Evolutionary conservation across 2,329 filamentous ascomycete genomes (phyloP).

Genomic region (Macroventuria anomochaeta): DNA sequence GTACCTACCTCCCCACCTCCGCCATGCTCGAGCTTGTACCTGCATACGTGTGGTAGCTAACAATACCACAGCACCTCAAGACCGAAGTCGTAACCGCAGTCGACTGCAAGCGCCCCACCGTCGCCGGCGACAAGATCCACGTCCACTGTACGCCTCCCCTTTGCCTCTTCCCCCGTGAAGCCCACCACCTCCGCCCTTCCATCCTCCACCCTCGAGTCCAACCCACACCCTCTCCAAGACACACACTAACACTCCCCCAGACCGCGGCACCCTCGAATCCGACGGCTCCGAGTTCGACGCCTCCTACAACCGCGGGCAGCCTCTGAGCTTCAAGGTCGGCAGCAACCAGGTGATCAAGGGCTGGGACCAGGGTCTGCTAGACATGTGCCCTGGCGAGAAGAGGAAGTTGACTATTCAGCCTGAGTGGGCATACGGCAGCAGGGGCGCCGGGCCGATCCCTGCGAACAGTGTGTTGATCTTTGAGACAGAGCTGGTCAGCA

Average conservation of each 20-base stretch:
- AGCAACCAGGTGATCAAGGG: constrained; percentile 91
- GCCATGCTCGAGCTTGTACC: background rate
- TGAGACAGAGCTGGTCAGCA: constrained; percentile 86
- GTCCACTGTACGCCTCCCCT: constrained; percentile 65
- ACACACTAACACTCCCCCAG: constrained; percentile 49
- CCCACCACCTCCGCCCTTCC: background rate
- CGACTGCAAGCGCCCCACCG: constrained; percentile 78
- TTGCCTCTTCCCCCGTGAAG: background rate
- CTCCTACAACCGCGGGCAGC: constrained; percentile 76
- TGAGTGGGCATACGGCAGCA: constrained; percentile 80
- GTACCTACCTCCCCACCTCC: constrained; percentile 13
- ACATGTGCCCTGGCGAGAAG: constrained; percentile 98
- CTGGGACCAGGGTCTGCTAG: constrained; percentile 89
- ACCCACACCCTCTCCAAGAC: background rate
- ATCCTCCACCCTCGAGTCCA: background rate
- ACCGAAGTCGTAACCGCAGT: constrained; percentile 78
- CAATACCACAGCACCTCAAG: constrained; percentile 64
- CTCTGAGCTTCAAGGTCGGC: constrained; percentile 82
- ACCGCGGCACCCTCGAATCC: constrained; percentile 77
- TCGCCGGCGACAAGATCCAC: constrained; percentile 74
- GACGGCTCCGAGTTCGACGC: constrained; percentile 65
- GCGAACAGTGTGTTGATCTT: constrained; percentile 84
- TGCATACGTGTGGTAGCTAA: constrained; percentile 20
- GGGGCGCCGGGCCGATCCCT: constrained; percentile 84
- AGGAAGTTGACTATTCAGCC: constrained; percentile 87